phyloP scores from a whole-genome alignment of 768 basidiomycete genomes.

The Hygrophorus pudorinus region DNA sequence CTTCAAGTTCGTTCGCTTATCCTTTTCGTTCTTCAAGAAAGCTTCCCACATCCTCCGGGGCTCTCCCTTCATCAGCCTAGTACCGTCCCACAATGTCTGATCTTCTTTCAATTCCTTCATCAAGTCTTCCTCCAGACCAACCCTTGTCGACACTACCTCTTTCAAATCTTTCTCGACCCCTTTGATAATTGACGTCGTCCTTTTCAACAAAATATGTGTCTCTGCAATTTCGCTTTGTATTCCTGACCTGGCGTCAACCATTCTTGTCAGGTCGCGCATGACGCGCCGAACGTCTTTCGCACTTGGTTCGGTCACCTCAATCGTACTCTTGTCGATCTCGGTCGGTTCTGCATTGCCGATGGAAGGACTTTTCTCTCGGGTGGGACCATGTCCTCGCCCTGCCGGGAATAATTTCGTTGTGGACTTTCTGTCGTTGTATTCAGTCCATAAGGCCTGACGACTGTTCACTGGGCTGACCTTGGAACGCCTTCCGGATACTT shows the following conservation, averaged over 20 bases:
- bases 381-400: too few relatives aligned
- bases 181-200: conserved; percentile 4
- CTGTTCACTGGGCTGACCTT: too few relatives aligned
- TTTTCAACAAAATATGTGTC: conserved; percentile 9
- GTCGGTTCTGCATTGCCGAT: too few relatives aligned
- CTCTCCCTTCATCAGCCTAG: conserved; percentile 3
- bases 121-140: conserved; percentile 10
- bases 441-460: too few relatives aligned
- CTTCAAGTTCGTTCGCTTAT: neutral
- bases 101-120: conserved; percentile 16
- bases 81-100: conserved; percentile 21
- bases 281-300: conserved; percentile 9
- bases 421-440: too few relatives aligned
- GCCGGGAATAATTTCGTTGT: too few relatives aligned
- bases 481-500: too few relatives aligned
- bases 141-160: conserved; percentile 12
- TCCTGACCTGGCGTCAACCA: conserved; percentile 7
- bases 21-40: neutral
- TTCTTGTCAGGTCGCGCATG: conserved; percentile 10
- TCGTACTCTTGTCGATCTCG: too few relatives aligned
- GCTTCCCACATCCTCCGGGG: neutral
- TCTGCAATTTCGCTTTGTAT: conserved; percentile 13
- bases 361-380: too few relatives aligned
- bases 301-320: neutral
- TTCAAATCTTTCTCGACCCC: conserved; percentile 5